These are phyloP conservation scores for Gomphus bonarii DNA, from an alignment of 1,284 basidiomycete species.

Conservation along the genomic window DNA sequence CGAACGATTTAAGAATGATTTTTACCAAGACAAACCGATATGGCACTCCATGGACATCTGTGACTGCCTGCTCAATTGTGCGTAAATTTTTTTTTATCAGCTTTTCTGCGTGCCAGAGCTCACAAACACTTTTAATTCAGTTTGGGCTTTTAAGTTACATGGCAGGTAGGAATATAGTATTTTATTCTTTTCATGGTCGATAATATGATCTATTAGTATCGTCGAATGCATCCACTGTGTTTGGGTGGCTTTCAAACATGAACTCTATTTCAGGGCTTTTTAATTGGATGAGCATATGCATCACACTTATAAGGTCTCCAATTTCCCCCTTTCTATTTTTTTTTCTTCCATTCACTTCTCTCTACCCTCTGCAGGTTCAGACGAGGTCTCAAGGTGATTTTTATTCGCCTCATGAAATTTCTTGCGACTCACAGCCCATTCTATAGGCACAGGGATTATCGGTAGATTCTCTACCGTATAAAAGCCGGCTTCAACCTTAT, in stretches of 20 bases:
- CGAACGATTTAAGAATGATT: constrained; percentile 26
- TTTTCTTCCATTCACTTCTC: neutral
- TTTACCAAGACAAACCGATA: constrained; percentile 5
- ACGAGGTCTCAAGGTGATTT: neutral
- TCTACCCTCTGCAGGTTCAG: neutral
- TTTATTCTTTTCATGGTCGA: neutral
- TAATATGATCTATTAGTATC: neutral
- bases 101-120: neutral
- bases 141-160: neutral
- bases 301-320: neutral
- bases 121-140: neutral
- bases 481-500: constrained; percentile 55
- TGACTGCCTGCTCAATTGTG: constrained; percentile 14
- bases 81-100: neutral
- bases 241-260: constrained; percentile 63
- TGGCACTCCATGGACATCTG: constrained; percentile 7
- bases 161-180: neutral
- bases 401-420: neutral
- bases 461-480: constrained; percentile 56
- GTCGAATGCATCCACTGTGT: constrained; percentile 31
- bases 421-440: no score
- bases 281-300: constrained; percentile 63
- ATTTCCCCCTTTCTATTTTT: neutral
- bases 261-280: constrained; percentile 62
- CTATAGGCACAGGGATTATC: constrained; percentile 48